Evolutionary conservation across 2,329 filamentous ascomycete species (phyloP).

Genomic region (Cordyceps farinosa): DNA sequence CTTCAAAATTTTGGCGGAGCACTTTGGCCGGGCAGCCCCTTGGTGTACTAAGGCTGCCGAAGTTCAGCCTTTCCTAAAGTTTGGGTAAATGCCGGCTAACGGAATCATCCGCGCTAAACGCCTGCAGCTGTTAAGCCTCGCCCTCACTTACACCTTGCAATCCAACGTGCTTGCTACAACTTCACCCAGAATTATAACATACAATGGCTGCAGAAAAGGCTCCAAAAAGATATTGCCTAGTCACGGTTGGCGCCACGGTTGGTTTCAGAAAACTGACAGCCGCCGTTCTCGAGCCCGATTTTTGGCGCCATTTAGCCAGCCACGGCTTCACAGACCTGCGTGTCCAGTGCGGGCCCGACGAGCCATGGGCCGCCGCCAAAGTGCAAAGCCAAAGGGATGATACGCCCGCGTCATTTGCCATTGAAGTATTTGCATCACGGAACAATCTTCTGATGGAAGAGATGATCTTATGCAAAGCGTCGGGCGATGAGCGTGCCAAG

Average conservation of each 20-base stretch:
- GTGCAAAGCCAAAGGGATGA: slow-evolving; percentile 23
- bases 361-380: slow-evolving; percentile 34
- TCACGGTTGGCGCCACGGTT: slow-evolving; percentile 90
- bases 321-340: slow-evolving; percentile 67
- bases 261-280: slow-evolving; percentile 70
- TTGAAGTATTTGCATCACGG: slow-evolving; percentile 32
- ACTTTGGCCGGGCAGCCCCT: slow-evolving; percentile 15
- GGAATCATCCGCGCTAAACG: slow-evolving; percentile 10
- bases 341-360: slow-evolving; percentile 76
- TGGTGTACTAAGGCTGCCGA: slow-evolving; percentile 4
- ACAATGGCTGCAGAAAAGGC: slow-evolving; percentile 6
- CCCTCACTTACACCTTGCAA: slow-evolving; percentile 7
- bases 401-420: slow-evolving; percentile 25
- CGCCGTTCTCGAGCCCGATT: slow-evolving; percentile 58
- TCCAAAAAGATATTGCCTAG: slow-evolving; percentile 58
- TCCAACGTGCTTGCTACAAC: neutral
- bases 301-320: slow-evolving; percentile 57
- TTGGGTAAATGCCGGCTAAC: slow-evolving; percentile 12
- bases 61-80: slow-evolving; percentile 1
- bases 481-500: slow-evolving; percentile 45
- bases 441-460: slow-evolving; percentile 37
- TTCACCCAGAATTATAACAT: neutral
- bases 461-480: slow-evolving; percentile 53
- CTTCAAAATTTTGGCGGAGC: slow-evolving; percentile 33
- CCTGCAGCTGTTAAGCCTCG: slow-evolving; percentile 13